Evolutionary conservation across 1,284 basidiomycete species (phyloP).

Genomic region (Moniliella sp.): DNA sequence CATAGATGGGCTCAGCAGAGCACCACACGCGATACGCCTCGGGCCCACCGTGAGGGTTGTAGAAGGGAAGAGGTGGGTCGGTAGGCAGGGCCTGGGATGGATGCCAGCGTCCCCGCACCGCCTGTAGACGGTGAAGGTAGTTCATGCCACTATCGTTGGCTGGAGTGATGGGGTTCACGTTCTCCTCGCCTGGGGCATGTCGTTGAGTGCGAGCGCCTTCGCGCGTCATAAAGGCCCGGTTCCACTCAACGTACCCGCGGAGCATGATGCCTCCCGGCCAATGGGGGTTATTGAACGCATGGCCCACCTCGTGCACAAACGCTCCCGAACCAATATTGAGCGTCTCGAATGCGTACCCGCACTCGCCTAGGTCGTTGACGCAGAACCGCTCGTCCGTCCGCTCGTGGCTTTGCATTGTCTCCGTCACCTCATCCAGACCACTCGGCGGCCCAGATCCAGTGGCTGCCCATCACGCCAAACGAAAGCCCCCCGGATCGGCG

Average conservation of each 20-base stretch:
- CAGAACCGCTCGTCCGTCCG: conserved; percentile 8
- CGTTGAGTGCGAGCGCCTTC: conserved; percentile 5
- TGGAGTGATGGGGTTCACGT: conserved; percentile 3
- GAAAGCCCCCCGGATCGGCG: conserved; percentile 6
- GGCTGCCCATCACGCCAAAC: conserved; percentile 16
- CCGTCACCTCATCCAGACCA: conserved; percentile 5
- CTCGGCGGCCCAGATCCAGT: conserved; percentile 16
- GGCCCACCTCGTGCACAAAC: not conserved
- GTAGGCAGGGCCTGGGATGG: conserved; percentile 8
- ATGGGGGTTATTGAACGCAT: not conserved
- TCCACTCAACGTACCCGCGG: conserved; percentile 13
- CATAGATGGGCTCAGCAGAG: conserved; percentile 7
- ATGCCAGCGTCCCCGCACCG: conserved; percentile 12
- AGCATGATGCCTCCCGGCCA: conserved; percentile 11
- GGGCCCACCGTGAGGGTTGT: conserved; percentile 2
- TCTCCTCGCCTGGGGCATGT: conserved; percentile 1
- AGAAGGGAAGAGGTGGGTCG: conserved; percentile 7
- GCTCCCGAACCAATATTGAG: conserved; percentile 16
- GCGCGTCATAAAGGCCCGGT: conserved; percentile 16
- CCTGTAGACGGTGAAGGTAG: conserved; percentile 12
- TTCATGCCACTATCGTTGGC: conserved; percentile 9
- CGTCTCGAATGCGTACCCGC: conserved; percentile 10
- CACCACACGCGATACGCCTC: conserved; percentile 5
- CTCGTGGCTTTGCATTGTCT: conserved; percentile 8
- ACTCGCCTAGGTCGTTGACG: conserved; percentile 12